Conservation (phyloP, 2,329 filamentous ascomycete genomes). For the Scedosporium aurantiacum region DNA sequence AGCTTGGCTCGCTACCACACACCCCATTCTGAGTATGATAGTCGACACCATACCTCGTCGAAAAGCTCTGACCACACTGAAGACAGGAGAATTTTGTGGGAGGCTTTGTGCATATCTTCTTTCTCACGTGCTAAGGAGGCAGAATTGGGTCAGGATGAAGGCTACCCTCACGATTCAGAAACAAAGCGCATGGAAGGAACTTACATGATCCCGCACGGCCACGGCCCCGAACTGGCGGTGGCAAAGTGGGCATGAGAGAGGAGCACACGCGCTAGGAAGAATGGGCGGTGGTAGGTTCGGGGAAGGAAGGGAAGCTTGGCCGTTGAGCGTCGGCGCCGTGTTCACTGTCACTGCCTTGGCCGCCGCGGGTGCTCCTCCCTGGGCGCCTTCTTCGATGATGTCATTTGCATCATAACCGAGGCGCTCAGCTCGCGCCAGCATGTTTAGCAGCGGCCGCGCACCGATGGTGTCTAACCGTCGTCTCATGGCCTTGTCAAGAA, state of each 20-base stretch:
- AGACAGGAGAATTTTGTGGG: constrained; percentile 25
- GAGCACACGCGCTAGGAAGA: not conserved
- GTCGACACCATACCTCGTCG: constrained; percentile 25
- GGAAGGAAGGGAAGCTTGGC: not conserved
- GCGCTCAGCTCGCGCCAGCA: constrained; percentile 43
- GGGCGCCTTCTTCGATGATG: constrained; percentile 28
- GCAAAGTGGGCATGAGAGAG: constrained; percentile 10
- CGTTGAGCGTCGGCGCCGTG: not conserved
- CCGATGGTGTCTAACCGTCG: constrained; percentile 41
- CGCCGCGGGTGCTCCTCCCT: not conserved
- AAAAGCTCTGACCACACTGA: constrained; percentile 34
- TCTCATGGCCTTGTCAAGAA: constrained; percentile 42
- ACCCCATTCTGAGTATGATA: constrained; percentile 35
- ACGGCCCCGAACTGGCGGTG: constrained; percentile 9
- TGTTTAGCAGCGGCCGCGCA: constrained; percentile 43
- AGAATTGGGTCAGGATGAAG: not conserved
- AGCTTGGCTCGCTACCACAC: constrained; percentile 27
- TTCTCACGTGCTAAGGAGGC: constrained; percentile 21
- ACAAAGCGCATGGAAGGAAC: constrained; percentile 1
- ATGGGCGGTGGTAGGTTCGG: not conserved
- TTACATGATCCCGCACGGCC: constrained; percentile 9
- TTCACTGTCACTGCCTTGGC: constrained; percentile 4
- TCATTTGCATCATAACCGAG: constrained; percentile 44
- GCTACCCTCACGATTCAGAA: not conserved
- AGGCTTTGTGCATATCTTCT: constrained; percentile 20